Base-by-base conservation (phyloP, 805 yeast genomes). In the Sungouiella thailandica region DNA sequence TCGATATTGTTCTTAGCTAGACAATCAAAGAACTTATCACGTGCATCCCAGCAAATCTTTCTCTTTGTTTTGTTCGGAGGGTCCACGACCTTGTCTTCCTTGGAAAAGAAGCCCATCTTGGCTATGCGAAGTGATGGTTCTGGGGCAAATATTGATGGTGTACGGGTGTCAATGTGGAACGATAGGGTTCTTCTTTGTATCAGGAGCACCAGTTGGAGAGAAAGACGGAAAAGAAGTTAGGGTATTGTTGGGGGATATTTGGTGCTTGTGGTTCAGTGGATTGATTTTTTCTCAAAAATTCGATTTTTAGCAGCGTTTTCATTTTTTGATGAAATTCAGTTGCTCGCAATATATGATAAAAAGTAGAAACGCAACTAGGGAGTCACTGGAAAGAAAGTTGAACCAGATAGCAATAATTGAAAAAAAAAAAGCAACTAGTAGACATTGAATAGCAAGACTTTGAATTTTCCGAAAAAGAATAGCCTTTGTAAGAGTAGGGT, bases 31-130 rank as follows among this genome's bases (percentile, higher is more conserved):
- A 74, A 88, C 25, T 49, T 48, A 51, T 90, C 98, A 39, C 98
- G 74, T 6, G 90, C 69, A 32, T 80, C 90, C 97, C 97, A 93
- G 64, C 98, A 90, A 39, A 68, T 65, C 52, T 76, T 72, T 44
- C 97, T 74, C 45, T 79, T 76, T 17, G 75, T 61, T 49, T 89
- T 77, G 52, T 76, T 76, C 23, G 83, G 83, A 4, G 78, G 70
- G 2, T 46, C 47, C 33, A 55, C 54, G 23, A 61, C 62, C 27
- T 55, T 54, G 2, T 54, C 53, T 18, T 57, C 60, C 29, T 52
- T 58, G 19, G 67, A 50, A 46, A 76, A 77, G 17, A 77, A 53
- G 17, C 80, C 80, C 83, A 77, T 77, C 15, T 9, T 29, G 18
- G 12, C 8, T n/a, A 7, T 8, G 23, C 4, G 23, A 11, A n/a